Percentiles rank a stretch among this genome's conserved stretches.
phyloP scores from a whole-genome alignment of 495 filamentous ascomycete genomes.

The Acidiella bohemica region DNA sequence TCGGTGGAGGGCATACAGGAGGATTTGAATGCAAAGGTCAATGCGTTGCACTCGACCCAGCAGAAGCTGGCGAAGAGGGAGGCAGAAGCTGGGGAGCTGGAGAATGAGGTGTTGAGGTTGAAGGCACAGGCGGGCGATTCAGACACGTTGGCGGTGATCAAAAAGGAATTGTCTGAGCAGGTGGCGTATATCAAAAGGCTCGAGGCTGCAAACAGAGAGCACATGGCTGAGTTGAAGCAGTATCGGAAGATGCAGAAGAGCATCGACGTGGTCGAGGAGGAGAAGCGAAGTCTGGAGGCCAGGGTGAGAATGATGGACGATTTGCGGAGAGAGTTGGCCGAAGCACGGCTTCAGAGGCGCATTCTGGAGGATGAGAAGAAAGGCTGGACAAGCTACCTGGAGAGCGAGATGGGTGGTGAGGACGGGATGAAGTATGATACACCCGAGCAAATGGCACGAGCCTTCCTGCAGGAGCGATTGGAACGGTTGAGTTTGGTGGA shows the following conservation, averaged over 20 bases:
- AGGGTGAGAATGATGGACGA: constrained; percentile 62
- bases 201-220: constrained; percentile 67
- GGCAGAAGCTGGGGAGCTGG: constrained; percentile 52
- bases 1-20: constrained; percentile 56
- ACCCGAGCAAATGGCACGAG: constrained; percentile 75
- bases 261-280: constrained; percentile 88
- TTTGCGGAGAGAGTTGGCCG: constrained; percentile 59
- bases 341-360: constrained; percentile 68
- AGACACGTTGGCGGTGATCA: constrained; percentile 67
- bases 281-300: constrained; percentile 73
- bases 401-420: constrained; percentile 44
- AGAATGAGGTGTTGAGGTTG: constrained; percentile 66
- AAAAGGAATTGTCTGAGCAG: constrained; percentile 77
- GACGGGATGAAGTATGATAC: constrained; percentile 63
- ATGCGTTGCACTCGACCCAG: constrained; percentile 49
- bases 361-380: constrained; percentile 75
- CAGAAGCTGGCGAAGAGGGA: constrained; percentile 55
- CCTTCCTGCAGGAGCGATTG: constrained; percentile 66
- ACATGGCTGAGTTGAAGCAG: constrained; percentile 64
- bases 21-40: constrained; percentile 52
- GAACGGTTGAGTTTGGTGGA: constrained; percentile 66
- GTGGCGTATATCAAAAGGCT: constrained; percentile 75
- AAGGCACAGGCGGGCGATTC: constrained; percentile 77
- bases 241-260: constrained; percentile 66
- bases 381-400: constrained; percentile 77